These are phyloP conservation scores for Jackrogersella multiformis DNA, from an alignment of 495 filamentous ascomycete genomes.

Conservation along the genomic window DNA sequence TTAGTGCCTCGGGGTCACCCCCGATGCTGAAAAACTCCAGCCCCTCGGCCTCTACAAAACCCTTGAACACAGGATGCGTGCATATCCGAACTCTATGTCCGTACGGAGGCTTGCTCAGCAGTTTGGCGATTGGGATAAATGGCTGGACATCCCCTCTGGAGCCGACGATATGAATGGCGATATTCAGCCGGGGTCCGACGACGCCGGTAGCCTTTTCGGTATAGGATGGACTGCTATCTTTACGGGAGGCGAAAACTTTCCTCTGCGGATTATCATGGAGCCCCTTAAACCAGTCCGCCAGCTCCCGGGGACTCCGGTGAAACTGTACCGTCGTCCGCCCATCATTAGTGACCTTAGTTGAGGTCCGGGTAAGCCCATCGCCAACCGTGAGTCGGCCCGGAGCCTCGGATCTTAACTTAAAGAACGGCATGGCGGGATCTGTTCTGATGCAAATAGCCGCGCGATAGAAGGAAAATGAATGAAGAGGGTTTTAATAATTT, in stretches of 20 bases:
- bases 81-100: conserved; percentile 70
- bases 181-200: conserved; percentile 55
- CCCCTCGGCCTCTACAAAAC: conserved; percentile 63
- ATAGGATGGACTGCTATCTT: neutral
- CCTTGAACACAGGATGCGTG: conserved; percentile 68
- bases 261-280: conserved; percentile 42
- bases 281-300: conserved; percentile 52
- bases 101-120: conserved; percentile 58
- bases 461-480: neutral
- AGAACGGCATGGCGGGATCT: conserved; percentile 11
- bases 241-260: conserved; percentile 5
- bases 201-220: neutral
- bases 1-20: conserved; percentile 69
- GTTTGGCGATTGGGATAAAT: conserved; percentile 61
- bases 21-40: conserved; percentile 72
- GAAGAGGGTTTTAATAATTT: neutral
- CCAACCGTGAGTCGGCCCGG: conserved; percentile 14
- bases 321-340: conserved; percentile 26
- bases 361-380: conserved; percentile 3
- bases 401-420: conserved; percentile 12
- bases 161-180: conserved; percentile 72
- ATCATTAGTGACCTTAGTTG: conserved; percentile 24
- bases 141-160: conserved; percentile 71
- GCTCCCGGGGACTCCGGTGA: conserved; percentile 45
- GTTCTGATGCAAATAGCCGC: neutral